Percentiles rank a stretch among this genome's conserved stretches.
Evolutionary conservation across 257 asterid species (phyloP).

Genomic region (Solanum phureja): DNA sequence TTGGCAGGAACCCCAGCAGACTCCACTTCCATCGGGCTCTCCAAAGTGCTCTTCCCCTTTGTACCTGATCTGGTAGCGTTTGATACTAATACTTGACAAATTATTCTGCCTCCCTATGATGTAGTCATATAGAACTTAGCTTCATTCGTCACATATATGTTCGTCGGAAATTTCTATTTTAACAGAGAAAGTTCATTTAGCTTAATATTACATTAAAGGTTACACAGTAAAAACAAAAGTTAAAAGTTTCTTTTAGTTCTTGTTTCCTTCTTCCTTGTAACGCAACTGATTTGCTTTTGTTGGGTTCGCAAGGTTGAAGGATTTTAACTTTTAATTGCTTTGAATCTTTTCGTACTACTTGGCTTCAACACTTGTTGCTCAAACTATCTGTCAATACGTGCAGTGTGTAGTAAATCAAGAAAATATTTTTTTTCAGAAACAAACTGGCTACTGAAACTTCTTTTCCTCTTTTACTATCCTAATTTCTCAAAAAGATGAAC

Average conservation of each 20-base stretch:
- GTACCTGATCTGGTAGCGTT: slow-evolving; percentile 72
- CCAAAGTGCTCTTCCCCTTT: slow-evolving; percentile 54
- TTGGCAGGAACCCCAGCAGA: slow-evolving; percentile 82
- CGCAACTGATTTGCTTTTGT: not conserved
- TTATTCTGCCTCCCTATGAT: not conserved
- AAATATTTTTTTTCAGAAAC: not conserved
- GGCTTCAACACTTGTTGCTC: not conserved
- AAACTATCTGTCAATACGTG: not conserved
- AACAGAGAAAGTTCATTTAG: not conserved
- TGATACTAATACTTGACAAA: not conserved
- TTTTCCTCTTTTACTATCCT: not conserved
- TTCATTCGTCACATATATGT: not conserved
- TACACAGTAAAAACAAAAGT: not conserved
- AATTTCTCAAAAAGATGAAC: not conserved
- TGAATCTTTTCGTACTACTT: not conserved
- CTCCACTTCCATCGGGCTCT: slow-evolving; percentile 71
- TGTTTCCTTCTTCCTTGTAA: not conserved
- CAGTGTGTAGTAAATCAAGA: not conserved
- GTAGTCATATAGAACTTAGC: not conserved
- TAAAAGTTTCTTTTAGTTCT: not conserved
- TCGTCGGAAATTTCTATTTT: not conserved
- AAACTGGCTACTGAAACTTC: not conserved
- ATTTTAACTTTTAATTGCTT: not conserved
- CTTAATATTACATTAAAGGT: not conserved
- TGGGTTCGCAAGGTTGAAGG: not conserved